phyloP scores from a whole-genome alignment of 176 grass and related monocot species.

The Oryza glumipatula region DNA sequence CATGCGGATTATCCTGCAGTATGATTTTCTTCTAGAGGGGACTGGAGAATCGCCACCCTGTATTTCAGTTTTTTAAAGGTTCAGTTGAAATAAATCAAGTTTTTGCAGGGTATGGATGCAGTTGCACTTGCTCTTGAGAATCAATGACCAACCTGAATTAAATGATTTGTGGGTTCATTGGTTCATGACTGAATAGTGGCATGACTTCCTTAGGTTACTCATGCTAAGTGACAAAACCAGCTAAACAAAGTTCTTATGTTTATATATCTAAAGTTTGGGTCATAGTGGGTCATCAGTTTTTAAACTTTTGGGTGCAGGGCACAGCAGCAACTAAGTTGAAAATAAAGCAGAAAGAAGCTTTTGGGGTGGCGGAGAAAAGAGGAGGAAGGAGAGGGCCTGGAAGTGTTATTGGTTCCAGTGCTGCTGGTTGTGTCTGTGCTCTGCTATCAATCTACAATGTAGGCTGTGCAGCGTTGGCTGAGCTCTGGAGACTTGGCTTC shows the following conservation, averaged over 20 bases:
- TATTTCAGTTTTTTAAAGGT: neutral
- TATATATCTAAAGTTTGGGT: constrained; percentile 1
- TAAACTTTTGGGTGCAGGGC: constrained; percentile 60
- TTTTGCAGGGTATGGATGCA: neutral
- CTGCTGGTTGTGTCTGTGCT: constrained; percentile 76
- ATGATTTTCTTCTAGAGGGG: neutral
- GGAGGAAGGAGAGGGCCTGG: constrained; percentile 89
- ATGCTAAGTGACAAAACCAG: neutral
- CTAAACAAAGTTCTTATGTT: neutral
- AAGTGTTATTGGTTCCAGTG: constrained; percentile 84
- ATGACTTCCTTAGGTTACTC: constrained; percentile 1
- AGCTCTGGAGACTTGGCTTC: constrained; percentile 85
- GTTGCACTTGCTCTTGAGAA: neutral
- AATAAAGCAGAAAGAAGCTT: constrained; percentile 92
- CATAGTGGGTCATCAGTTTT: constrained; percentile 17
- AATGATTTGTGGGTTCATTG: neutral
- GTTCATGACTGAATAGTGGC: neutral
- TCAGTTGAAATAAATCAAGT: neutral
- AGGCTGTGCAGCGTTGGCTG: constrained; percentile 52
- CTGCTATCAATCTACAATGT: constrained; percentile 70
- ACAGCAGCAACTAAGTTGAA: constrained; percentile 85
- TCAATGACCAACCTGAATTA: neutral
- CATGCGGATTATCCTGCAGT: neutral
- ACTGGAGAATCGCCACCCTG: neutral
- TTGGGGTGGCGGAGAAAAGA: constrained; percentile 87